A percentile compares a stretch with the other conserved stretches of the same genome.
These are phyloP conservation scores for Purpureocillium lavendulum DNA, from an alignment of 2,329 filamentous ascomycete species.

Conservation along the genomic window DNA sequence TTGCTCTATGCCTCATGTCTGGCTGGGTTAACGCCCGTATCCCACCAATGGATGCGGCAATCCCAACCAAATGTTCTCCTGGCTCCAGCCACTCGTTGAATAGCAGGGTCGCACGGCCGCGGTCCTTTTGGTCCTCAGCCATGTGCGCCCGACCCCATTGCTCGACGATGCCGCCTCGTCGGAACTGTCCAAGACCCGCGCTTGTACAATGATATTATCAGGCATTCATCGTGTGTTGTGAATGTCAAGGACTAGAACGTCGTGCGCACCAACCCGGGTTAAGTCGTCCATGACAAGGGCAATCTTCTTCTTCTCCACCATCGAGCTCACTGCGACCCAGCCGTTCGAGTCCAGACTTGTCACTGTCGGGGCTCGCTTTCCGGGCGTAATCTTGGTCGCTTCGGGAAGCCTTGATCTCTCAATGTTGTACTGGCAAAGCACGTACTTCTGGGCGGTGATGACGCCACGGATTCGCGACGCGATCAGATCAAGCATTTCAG, in stretches of 20 bases:
- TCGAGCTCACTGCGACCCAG: slow-evolving; percentile 90
- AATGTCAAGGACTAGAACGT: slow-evolving; percentile 80
- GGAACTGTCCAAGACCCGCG: too few relatives aligned
- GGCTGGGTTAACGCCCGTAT: too few relatives aligned
- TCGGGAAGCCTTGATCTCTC: slow-evolving; percentile 57
- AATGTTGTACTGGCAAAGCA: slow-evolving; percentile 95
- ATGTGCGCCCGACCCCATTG: too few relatives aligned
- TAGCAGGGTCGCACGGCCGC: too few relatives aligned
- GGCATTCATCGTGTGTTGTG: slow-evolving; percentile 58
- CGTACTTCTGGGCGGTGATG: slow-evolving; percentile 88
- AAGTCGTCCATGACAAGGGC: slow-evolving; percentile 82
- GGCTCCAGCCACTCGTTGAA: too few relatives aligned
- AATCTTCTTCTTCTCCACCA: slow-evolving; percentile 85
- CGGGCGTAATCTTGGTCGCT: slow-evolving; percentile 75
- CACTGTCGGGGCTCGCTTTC: slow-evolving; percentile 86
- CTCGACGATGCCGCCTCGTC: too few relatives aligned
- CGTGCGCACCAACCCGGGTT: slow-evolving; percentile 65
- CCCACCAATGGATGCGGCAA: too few relatives aligned
- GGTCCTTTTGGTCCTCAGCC: too few relatives aligned
- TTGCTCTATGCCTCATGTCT: too few relatives aligned
- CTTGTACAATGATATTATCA: too few relatives aligned
- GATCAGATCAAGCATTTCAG: slow-evolving; percentile 74
- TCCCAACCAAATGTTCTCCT: too few relatives aligned
- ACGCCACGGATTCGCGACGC: slow-evolving; percentile 82
- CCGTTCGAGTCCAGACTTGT: slow-evolving; percentile 80